Evolutionary conservation across 2,329 filamentous ascomycete genomes (phyloP), one percentile per base, ranked within the genome.

Genomic region (Acephala macrosclerotiorum): DNA sequence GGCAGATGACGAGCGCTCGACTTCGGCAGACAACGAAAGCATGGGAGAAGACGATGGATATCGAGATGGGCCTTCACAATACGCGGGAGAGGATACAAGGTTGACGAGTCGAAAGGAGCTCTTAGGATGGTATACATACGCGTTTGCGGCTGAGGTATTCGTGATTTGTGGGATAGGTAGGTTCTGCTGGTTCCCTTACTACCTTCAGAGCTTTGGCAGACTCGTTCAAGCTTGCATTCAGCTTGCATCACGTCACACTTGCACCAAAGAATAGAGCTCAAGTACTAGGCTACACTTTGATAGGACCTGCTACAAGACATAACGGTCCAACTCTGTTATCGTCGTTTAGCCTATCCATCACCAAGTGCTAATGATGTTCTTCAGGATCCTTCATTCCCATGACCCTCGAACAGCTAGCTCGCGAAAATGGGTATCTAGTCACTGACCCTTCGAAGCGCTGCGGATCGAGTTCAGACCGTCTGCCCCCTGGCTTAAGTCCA

Each of bases 91-190:
- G 77, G 96, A 99, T 79, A 92, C 89, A 26, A 86, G 95, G n/a
- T 87, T 91, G 63, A 98, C 96, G 11, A 97, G 92, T 78, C 82
- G 81, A 72, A 95, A 91, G 79, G 96, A 99, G 85, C 86, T 98
- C 66, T 84, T 89, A 45, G 96, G 95, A 73, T 99, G 96, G 92
- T 99, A 98, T 80, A 91, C 91, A 77, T 98, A 98, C 82, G 92
- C 92, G 49, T 98, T 97, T 84, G 96, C 96, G 26, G 94, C 95
- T 22, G 96, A 99, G 81, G 95, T 96, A 61, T 98, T 97, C 78
- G 93, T 96, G 18, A 92, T 98, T 64, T 98, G 96, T 78, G 95
- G 89, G 25, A 87, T 92, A 77, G 89, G 94, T 92, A 78, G 77
- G 89, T 81, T 22, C 49, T 53, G 45, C 45, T 16, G 7, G 22